Evolutionary conservation across 805 yeast genomes (phyloP), one percentile per base, ranked within the genome.

Genomic region (Wickerhamomyces ciferrii): DNA sequence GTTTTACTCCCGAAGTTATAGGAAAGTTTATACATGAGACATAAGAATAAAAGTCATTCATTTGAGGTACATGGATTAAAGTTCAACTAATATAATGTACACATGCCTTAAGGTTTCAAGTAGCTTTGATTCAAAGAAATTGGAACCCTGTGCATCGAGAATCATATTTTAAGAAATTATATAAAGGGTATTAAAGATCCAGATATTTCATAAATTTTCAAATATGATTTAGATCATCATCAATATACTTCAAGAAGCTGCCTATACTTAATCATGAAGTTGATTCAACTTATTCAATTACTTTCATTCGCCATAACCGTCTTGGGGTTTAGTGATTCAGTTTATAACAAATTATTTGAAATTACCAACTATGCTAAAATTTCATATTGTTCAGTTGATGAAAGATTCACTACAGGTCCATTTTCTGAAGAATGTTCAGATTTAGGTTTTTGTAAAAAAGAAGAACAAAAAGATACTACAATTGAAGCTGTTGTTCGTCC

Each of bases 351-450:
- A 19, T 35, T 55, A 11, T 21, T 32, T 17, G 36, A 49, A 18
- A 29, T 39, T 6, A 53, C 61, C 2, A 46, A 43, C 19, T 56
- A 48, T 37, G 49, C 60, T 11, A 56, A 52, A 41, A 43, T 58
- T 15, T 41, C 60, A 0, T 56, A 56, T 39, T 56, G 61, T 41
- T 42, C 49, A 40, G 44, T 50, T 10, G 50, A 46, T 5, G 5
- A 20, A 1, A 18, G 17, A 15, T 48, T 45, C 37, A n/a, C 15
- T 5, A 35, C 24, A 17, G 58, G 57, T 18, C 18, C 45, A 2
- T 39, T 56, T 7, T 10, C 43, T 14, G 20, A 37, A 0, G 43
- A 45, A n/a, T 56, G 61, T 38, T 50, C 58, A 18, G 20, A 32
- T 0, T 44, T 53, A 31, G 23, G 18, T 2, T 55, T 46, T 35